Percentiles rank a stretch among this genome's conserved stretches.
These are phyloP conservation scores for Neurospora pannonica DNA, from an alignment of 495 filamentous ascomycete genomes.

Conservation along the genomic window DNA sequence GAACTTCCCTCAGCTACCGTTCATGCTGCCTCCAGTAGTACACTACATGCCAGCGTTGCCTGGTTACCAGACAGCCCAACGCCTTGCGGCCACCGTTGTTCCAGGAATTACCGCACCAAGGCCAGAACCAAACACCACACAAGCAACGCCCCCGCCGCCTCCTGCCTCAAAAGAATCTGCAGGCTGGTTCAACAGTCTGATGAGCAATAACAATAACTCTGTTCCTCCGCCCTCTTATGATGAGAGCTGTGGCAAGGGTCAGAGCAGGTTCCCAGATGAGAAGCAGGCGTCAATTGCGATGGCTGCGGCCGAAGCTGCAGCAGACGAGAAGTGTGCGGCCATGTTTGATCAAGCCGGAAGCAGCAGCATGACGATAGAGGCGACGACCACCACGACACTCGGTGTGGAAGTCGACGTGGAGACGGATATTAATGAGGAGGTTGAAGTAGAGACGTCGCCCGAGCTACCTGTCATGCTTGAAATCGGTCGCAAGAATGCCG, in stretches of 20 bases:
- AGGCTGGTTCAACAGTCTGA: conserved; percentile 30
- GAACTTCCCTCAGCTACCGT: conserved; percentile 18
- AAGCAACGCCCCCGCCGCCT: conserved; percentile 22
- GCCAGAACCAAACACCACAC: conserved; percentile 25
- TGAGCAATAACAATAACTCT: conserved; percentile 7
- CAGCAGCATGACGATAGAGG: conserved; percentile 15
- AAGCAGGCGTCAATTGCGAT: conserved; percentile 54
- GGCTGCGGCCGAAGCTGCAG: conserved; percentile 54
- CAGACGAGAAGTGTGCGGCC: conserved; percentile 58
- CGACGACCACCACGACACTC: not conserved
- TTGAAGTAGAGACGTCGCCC: not conserved
- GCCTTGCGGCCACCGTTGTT: conserved; percentile 59
- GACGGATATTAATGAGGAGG: conserved; percentile 11
- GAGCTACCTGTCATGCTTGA: conserved; percentile 36
- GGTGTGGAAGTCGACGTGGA: not conserved
- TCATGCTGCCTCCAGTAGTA: conserved; percentile 16
- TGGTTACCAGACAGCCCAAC: conserved; percentile 66
- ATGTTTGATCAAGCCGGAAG: conserved; percentile 40
- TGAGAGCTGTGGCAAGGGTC: conserved; percentile 59
- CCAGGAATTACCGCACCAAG: conserved; percentile 43
- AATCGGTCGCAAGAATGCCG: conserved; percentile 41
- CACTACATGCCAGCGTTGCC: conserved; percentile 51
- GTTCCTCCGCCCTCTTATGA: conserved; percentile 67
- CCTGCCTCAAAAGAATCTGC: conserved; percentile 42
- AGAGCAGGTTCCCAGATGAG: conserved; percentile 30